These are phyloP conservation scores for Globisporangium irregulare DNA, from an alignment of 352 stramenopile species.

Conservation along the genomic window DNA sequence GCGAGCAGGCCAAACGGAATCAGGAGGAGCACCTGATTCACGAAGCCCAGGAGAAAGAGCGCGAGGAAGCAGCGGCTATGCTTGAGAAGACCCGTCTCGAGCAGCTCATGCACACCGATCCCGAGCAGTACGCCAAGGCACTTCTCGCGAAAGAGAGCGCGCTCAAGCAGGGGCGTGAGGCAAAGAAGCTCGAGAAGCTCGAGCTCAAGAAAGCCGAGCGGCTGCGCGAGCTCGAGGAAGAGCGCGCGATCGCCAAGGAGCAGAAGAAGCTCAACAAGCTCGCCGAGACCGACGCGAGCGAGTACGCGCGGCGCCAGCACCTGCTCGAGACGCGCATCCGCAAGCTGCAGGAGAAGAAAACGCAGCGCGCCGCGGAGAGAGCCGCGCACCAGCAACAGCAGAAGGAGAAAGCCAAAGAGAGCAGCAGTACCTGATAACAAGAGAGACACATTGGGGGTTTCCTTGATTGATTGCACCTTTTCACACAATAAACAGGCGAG, in stretches of 20 bases:
- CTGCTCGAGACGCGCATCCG: slow-evolving; percentile 41
- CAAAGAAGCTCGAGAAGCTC: slow-evolving; percentile 33
- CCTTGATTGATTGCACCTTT: neutral
- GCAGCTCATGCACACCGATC: slow-evolving; percentile 34
- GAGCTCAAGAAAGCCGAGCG: slow-evolving; percentile 46
- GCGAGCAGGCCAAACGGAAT: slow-evolving; percentile 14
- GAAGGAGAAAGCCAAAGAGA: neutral
- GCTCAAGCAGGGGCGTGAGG: slow-evolving; percentile 30
- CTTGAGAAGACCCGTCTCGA: slow-evolving; percentile 34
- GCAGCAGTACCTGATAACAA: neutral
- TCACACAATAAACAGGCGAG: neutral
- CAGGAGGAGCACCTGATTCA: slow-evolving; percentile 14
- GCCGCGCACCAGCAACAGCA: slow-evolving; percentile 17
- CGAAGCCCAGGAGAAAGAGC: slow-evolving; percentile 16
- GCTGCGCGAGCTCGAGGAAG: slow-evolving; percentile 53
- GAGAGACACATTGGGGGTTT: neutral
- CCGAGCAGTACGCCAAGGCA: slow-evolving; percentile 39
- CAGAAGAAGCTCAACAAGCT: slow-evolving; percentile 57
- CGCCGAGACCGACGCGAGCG: slow-evolving; percentile 35
- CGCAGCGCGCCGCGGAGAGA: slow-evolving; percentile 43
- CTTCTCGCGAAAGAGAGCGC: slow-evolving; percentile 36
- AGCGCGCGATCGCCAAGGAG: slow-evolving; percentile 59
- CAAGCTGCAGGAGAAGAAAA: slow-evolving; percentile 43
- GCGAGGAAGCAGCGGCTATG: slow-evolving; percentile 12
- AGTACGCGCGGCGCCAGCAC: slow-evolving; percentile 50